Base-by-base conservation (phyloP, 2,329 filamentous ascomycete genomes). In the Pochonia chlamydosporia region DNA sequence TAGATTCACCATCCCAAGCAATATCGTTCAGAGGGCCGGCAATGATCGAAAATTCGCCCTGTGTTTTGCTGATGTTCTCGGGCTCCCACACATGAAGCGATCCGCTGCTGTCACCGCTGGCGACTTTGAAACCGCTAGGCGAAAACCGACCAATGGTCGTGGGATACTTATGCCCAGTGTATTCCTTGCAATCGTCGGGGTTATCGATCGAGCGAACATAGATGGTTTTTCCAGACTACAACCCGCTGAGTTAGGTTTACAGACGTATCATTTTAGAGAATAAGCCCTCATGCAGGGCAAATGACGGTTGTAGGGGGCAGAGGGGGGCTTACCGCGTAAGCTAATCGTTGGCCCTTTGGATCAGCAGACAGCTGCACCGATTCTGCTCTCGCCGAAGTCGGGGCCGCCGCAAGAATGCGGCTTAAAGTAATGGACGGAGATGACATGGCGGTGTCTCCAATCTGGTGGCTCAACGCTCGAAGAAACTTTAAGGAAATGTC, bases 1-100 rank as follows among this genome's bases (percentile, higher is more conserved):
- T 91, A 51, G 88, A 95, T 68, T 99, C 93, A 48, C 91, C 92
- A 61, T 97, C 93, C 91, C 93, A 99, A 1, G 90, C 92, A 55
- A 99, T 82, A 65, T 99, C 93, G 64, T 96, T 95, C 70, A 99
- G 92, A 46, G 89, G 85, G 11, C 93, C 93, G 28, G 88, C 90
- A 60, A 97, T 91, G 68, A 97, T 96, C 62, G 83, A 79, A 69
- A 96, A 97, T 68, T 97, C 92, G 56, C 91, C 89, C 68, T 95
- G 95, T 40, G 89, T 96, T 60, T 85, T 88, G 46, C 77, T 75
- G 40, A 90, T 90, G 56, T 89, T 88, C 47, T 92, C 85, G 11
- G 87, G 83, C 65, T 97, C 92, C 93, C 93, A 99, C 4, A 99
- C 87, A 54, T 88, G 82, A 36, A 99, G 89, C 39, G 81, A 78